Evolutionary conservation across 257 asterid species (phyloP), one percentile per base, ranked within the genome.

Genomic region (Ophiorrhiza pumila): DNA sequence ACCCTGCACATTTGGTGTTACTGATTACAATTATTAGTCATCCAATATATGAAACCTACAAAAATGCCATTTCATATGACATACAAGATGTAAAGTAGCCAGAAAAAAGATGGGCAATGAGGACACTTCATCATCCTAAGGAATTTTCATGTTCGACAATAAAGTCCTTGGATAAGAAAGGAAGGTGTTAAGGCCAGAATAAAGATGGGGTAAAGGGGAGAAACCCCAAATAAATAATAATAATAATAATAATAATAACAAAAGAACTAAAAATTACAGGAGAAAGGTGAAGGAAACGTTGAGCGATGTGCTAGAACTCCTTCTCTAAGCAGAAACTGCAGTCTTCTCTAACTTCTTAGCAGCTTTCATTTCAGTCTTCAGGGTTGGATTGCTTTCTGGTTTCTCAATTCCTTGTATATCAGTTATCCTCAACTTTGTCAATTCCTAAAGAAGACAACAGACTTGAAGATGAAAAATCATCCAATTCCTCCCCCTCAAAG

Each of bases 371-470:
- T 77, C 84, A 31, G 80, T 81, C 77, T 78, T 87, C 43, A 61
- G 68, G 46, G 84, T 76, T 80, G 84, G 50, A 10, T 41, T 20
- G 23, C 14, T 68, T 76, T 85, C 88, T 27, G 97, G 90, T 73
- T 86, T 90, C 72, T 83, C 93, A 46, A 91, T 84, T 59, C 99
- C 97, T 79, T 81, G 80, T 75, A 94, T 85, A 62, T 87, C 86
- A n/a, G 91, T 87, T 78, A 94, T 90, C 88, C 97, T 86, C 86
- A 94, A 82, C 86, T 85, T 91, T 1, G 99, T 91, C 50, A 94
- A 80, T 86, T 91, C 99, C 97, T 94, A 79, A 75, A 74, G 71
- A 56, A 60, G 45, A 29, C 57, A 76, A 34, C 34, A 25, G 29
- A 45, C 43, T 47, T 29, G 25, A n/a, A 60, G 31, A 72, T 37